Evolutionary conservation across 2,329 filamentous ascomycete species (phyloP), one percentile per base, ranked within the genome.

Genomic region (Sclerotinia subarctica): DNA sequence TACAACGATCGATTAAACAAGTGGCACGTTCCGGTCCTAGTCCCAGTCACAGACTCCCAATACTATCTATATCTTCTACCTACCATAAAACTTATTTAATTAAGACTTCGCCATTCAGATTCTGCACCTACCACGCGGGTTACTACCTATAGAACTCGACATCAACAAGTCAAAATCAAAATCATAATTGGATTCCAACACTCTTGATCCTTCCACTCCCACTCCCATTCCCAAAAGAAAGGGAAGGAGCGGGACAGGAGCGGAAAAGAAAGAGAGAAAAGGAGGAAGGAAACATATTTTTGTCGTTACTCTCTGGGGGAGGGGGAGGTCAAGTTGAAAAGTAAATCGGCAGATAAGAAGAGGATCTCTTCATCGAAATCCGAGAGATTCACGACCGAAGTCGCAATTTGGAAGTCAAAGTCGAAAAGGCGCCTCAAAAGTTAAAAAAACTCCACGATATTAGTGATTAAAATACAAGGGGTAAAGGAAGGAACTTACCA

Each of bases 1-100:
- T 62, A 51, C 59, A 62, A 26, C 32, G 35, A 49, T 62, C 59
- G n/a, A 62, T 62, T 51, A 51, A 46, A 62, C 17, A 51, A 62
- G 59, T 62, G 59, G 46, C 59, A 62, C 59, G 46, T 51, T 38
- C 46, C 46, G 46, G 32, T 51, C n/a, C 8, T 21, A 62, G 58
- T 21, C 26, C 56, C 17, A 47, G 57, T 32, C 57, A 24, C 38
- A 44, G 56, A 44, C 38, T 29, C 38, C 57, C 58, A 35, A 38
- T 32, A 47, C 46, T 51, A 35, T 17, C 38, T 42, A 42, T 42
- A 42, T 42, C 13, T 42, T 17, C 15, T 42, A 42, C 38, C 38
- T 62, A 62, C 21, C 46, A 51, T 38, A 62, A 38, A 38, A 51
- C 13, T 26, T 51, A 51, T 51, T 38, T 44, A 44, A 42, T 62